Percentiles rank a stretch among this genome's conserved stretches.
Conservation (phyloP, 2,329 filamentous ascomycete genomes). For the Bertia moriformis region DNA sequence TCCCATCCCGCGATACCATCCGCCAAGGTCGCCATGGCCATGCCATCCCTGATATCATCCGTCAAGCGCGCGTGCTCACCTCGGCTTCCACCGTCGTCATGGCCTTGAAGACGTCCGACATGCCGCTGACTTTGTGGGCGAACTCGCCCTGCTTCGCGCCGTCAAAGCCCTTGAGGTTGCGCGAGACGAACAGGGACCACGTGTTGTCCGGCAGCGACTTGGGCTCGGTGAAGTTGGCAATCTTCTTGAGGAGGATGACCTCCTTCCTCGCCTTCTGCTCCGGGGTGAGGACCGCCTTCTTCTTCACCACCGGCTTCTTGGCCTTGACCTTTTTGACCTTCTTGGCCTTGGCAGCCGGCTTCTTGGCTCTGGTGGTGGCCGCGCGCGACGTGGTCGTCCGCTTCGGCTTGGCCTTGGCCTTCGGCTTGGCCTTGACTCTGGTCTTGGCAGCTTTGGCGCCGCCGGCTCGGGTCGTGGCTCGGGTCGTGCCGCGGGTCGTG, state of each 20-base stretch:
- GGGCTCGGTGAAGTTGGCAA: constrained; percentile 25
- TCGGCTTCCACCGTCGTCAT: constrained; percentile 24
- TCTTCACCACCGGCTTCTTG: neutral
- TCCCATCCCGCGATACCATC: too few species aligned
- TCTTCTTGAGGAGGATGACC: constrained; percentile 7
- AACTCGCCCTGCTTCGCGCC: constrained; percentile 4
- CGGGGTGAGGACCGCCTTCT: neutral
- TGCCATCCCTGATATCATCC: constrained; percentile 2
- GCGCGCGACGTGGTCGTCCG: constrained; percentile 9
- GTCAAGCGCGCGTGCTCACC: constrained; percentile 21
- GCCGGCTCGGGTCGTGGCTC: neutral
- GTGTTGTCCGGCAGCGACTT: constrained; percentile 12
- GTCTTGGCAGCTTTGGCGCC: constrained; percentile 2
- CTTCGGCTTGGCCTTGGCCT: constrained; percentile 10
- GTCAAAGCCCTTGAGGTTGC: constrained; percentile 15
- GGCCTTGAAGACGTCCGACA: constrained; percentile 19
- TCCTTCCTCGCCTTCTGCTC: neutral
- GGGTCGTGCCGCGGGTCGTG: constrained; percentile 7
- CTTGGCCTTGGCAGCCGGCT: constrained; percentile 13
- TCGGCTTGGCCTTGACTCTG: constrained; percentile 8
- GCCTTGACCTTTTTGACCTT: constrained; percentile 10
- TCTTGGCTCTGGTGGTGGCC: constrained; percentile 16
- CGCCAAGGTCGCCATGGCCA: too few species aligned
- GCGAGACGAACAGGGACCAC: constrained; percentile 22
- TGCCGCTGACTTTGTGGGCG: constrained; percentile 8